These are phyloP conservation scores for Oenanthe javanica DNA, from an alignment of 140 eudicot species.

Conservation along the genomic window DNA sequence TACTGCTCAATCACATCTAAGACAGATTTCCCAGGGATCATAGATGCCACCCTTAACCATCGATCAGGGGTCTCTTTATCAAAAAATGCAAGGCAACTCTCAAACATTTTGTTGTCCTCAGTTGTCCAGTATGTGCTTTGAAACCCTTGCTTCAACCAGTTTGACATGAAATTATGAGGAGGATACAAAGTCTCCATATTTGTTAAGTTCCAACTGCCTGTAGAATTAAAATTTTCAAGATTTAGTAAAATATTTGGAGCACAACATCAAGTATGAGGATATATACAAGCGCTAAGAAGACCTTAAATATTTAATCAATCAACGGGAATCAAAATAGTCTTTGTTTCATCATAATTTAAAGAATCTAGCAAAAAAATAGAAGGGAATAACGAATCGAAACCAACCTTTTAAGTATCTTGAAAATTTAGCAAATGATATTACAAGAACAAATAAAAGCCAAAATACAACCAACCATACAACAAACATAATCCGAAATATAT, in stretches of 20 bases:
- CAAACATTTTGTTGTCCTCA: constrained; percentile 86
- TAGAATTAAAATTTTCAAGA: constrained; percentile 5
- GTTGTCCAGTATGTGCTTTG: constrained; percentile 61
- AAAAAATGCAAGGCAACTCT: constrained; percentile 69
- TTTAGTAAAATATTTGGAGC: background rate
- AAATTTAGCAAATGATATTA: constrained; percentile 12
- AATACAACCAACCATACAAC: background rate
- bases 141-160: constrained; percentile 41
- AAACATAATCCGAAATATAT: background rate
- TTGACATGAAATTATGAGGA: constrained; percentile 22
- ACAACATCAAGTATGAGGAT: background rate
- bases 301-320: constrained; percentile 20
- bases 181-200: constrained; percentile 59
- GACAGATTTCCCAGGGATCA: constrained; percentile 88
- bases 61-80: constrained; percentile 77
- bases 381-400: background rate
- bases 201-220: constrained; percentile 11
- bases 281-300: constrained; percentile 10
- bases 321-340: constrained; percentile 30
- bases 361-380: background rate
- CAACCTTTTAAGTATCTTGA: constrained; percentile 33
- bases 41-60: constrained; percentile 68
- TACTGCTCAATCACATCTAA: constrained; percentile 75
- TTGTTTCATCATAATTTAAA: constrained; percentile 13
- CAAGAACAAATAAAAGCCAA: background rate